These are phyloP conservation scores for Haplosporangium sp. DNA, from an alignment of 371 early-diverging fungal species.

Conservation along the genomic window DNA sequence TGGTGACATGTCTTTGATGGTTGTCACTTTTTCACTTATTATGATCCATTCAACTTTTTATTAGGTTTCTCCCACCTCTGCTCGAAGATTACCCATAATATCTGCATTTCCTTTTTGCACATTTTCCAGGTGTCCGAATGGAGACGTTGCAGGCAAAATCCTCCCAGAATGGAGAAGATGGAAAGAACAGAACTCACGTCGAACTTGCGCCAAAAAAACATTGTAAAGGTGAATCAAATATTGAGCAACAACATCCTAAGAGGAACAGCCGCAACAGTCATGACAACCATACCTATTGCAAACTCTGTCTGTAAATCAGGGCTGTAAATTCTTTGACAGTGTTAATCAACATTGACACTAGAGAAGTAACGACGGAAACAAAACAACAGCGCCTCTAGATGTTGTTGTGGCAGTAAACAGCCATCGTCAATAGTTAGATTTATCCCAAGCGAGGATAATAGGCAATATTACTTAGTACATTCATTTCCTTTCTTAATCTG, in stretches of 20 bases:
- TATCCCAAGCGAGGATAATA: no score
- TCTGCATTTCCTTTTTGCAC: slow-evolving; percentile 20
- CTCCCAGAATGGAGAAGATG: slow-evolving; percentile 7
- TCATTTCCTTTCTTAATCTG: no score
- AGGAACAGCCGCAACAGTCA: not conserved
- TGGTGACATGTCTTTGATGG: no score
- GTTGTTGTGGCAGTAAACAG: slow-evolving; percentile 18
- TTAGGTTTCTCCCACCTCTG: no score
- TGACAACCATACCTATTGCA: not conserved
- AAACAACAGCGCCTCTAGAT: slow-evolving; percentile 20
- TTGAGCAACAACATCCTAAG: not conserved
- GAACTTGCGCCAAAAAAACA: not conserved
- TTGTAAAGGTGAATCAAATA: not conserved
- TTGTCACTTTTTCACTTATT: no score
- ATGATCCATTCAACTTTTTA: no score
- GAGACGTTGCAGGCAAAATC: not conserved
- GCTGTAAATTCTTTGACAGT: slow-evolving; percentile 8
- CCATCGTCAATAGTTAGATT: not conserved
- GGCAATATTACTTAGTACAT: not conserved
- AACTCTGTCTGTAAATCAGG: slow-evolving; percentile 1
- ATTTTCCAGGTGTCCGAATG: not conserved
- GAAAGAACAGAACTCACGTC: slow-evolving; percentile 3
- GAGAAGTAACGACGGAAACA: slow-evolving; percentile 9
- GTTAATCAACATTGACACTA: slow-evolving; percentile 10
- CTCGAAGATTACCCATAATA: slow-evolving; percentile 7